Percentiles rank a stretch among this genome's conserved stretches.
Conservation (phyloP, 2,329 filamentous ascomycete species). For the Paecilomyces sp. region DNA sequence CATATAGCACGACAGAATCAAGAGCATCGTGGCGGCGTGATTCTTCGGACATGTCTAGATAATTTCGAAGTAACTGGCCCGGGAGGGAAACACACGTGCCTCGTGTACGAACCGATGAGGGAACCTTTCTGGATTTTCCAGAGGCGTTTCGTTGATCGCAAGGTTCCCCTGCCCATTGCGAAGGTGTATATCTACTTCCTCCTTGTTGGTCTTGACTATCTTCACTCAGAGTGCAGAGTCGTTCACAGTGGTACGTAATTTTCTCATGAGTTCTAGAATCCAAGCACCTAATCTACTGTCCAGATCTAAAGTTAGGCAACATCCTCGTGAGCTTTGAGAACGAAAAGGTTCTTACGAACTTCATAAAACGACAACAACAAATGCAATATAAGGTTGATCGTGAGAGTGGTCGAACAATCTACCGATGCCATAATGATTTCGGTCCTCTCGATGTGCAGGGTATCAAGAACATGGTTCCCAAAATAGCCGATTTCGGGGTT, state of each 20-base stretch:
- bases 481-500: constrained; percentile 15
- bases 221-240: not conserved
- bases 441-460: constrained; percentile 9
- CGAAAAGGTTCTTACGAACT: constrained; percentile 10
- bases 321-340: constrained; percentile 22
- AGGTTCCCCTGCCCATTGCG: not conserved
- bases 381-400: constrained; percentile 9
- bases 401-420: constrained; percentile 9
- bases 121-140: not conserved
- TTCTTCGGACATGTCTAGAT: not conserved
- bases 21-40: not conserved
- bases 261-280: not conserved
- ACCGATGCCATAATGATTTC: constrained; percentile 16
- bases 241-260: not conserved
- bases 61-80: not conserved
- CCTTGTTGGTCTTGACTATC: not conserved
- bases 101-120: not conserved
- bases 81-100: not conserved
- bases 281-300: not conserved
- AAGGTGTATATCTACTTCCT: not conserved
- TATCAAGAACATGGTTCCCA: constrained; percentile 11
- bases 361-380: constrained; percentile 9
- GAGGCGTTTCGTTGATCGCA: not conserved
- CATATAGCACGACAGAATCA: not conserved
- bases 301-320: constrained; percentile 31